These are phyloP conservation scores for Coriaria nepalensis DNA, from an alignment of 306 rosid species.

Conservation along the genomic window DNA sequence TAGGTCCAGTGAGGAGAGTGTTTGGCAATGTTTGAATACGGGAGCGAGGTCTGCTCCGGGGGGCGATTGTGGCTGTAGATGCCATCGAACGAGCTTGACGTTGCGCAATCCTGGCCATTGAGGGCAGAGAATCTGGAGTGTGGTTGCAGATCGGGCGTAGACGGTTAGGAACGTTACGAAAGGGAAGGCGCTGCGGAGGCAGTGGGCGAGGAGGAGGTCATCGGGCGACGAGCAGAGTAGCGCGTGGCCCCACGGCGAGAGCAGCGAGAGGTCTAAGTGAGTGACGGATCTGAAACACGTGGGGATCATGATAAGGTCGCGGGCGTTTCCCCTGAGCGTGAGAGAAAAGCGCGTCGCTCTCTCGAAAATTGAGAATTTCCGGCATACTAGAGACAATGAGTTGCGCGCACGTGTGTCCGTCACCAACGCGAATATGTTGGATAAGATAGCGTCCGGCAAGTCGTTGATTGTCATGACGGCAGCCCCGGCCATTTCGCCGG, in stretches of 20 bases:
- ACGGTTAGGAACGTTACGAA: constrained; percentile 49
- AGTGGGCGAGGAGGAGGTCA: constrained; percentile 44
- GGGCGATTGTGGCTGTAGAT: constrained; percentile 40
- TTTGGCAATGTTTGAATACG: constrained; percentile 39
- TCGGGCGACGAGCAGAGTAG: constrained; percentile 22
- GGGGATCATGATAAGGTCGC: constrained; percentile 54
- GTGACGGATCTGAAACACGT: constrained; percentile 44
- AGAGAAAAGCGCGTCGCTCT: constrained; percentile 59
- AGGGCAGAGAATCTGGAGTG: constrained; percentile 37
- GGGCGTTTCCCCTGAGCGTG: constrained; percentile 82
- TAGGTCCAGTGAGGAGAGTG: constrained; percentile 50
- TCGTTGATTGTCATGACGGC: constrained; percentile 24
- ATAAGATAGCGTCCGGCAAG: constrained; percentile 60
- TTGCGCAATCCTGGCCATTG: constrained; percentile 64
- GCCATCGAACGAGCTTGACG: constrained; percentile 82
- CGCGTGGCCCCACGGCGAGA: constrained; percentile 29
- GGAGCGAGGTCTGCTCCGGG: constrained; percentile 52
- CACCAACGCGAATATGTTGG: constrained; percentile 28
- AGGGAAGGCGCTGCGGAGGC: constrained; percentile 62
- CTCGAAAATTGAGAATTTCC: constrained; percentile 38
- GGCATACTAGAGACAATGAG: constrained; percentile 45
- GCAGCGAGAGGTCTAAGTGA: constrained; percentile 65
- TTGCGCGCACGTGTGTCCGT: constrained; percentile 62
- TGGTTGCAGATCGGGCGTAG: constrained; percentile 51
- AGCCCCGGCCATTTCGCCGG: constrained; percentile 2